Conservation (phyloP, 1,284 basidiomycete genomes). For the Porodaedalea pini region DNA sequence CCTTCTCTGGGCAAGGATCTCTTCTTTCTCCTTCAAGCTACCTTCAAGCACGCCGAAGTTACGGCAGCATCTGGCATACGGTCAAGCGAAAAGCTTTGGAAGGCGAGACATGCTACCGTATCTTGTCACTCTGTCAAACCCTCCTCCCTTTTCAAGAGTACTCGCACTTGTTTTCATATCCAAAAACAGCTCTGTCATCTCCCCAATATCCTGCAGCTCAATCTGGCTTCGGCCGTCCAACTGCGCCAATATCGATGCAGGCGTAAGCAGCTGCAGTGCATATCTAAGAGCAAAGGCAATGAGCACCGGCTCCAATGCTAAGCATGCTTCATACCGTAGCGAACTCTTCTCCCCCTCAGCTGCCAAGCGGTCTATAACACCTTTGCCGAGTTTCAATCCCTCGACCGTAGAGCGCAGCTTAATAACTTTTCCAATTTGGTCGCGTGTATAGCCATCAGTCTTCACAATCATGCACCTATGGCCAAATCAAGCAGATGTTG, state of each 20-base stretch:
- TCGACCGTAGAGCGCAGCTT: conserved; percentile 85
- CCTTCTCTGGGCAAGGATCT: background rate
- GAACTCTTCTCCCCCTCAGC: conserved; percentile 83
- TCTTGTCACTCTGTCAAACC: conserved; percentile 40
- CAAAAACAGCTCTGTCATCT: conserved; percentile 92
- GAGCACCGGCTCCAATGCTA: no score
- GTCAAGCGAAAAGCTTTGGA: no score
- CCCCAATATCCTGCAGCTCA: conserved; percentile 80
- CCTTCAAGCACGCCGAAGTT: background rate
- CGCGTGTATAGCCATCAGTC: conserved; percentile 80
- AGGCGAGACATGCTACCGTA: no score
- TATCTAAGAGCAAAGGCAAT: conserved; percentile 53
- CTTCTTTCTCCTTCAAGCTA: conserved; percentile 1
- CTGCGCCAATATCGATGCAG: conserved; percentile 82
- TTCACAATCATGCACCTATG: conserved; percentile 92
- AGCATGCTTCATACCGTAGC: conserved; percentile 78
- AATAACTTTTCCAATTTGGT: conserved; percentile 86
- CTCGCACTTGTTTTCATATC: conserved; percentile 83
- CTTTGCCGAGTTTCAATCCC: conserved; percentile 72
- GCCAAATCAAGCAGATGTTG: background rate
- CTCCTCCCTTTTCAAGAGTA: conserved; percentile 47
- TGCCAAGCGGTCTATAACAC: conserved; percentile 81
- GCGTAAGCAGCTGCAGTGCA: conserved; percentile 88
- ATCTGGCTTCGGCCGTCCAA: conserved; percentile 80
- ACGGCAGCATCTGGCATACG: no score